Conservation (phyloP, 306 rosid species). For the Cucurbita argyrosperma region DNA sequence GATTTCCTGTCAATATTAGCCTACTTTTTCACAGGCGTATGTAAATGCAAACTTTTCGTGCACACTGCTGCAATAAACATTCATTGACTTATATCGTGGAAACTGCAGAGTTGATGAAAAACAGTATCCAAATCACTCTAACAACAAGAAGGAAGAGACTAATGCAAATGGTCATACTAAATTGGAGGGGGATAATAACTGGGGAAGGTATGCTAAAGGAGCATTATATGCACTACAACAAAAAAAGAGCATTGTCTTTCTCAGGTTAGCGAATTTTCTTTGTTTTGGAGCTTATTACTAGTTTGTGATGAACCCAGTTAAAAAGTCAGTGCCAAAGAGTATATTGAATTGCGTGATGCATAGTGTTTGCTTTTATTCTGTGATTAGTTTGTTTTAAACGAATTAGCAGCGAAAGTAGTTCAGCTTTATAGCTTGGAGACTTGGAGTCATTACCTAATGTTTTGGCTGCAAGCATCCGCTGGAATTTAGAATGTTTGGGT, state of each 20-base stretch:
- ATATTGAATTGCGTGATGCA: neutral
- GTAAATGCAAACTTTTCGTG: neutral
- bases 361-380: neutral
- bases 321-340: neutral
- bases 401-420: neutral
- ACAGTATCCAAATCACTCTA: constrained; percentile 17
- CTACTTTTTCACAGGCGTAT: neutral
- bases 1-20: neutral
- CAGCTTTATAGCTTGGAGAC: neutral
- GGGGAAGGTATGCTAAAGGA: constrained; percentile 97
- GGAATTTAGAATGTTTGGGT: neutral
- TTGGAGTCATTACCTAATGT: neutral
- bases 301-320: neutral
- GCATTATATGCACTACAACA: constrained; percentile 62
- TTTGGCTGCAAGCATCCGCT: neutral
- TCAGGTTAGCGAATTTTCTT: constrained; percentile 38
- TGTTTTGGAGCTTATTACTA: constrained; percentile 5
- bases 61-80: neutral
- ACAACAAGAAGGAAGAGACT: constrained; percentile 11
- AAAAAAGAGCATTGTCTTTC: constrained; percentile 30
- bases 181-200: constrained; percentile 40
- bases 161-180: constrained; percentile 21
- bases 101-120: constrained; percentile 56
- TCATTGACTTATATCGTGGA: neutral
- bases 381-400: neutral